Evolutionary conservation across 164 flowering plant genomes (phyloP).

Genomic region (Annona cherimola): DNA sequence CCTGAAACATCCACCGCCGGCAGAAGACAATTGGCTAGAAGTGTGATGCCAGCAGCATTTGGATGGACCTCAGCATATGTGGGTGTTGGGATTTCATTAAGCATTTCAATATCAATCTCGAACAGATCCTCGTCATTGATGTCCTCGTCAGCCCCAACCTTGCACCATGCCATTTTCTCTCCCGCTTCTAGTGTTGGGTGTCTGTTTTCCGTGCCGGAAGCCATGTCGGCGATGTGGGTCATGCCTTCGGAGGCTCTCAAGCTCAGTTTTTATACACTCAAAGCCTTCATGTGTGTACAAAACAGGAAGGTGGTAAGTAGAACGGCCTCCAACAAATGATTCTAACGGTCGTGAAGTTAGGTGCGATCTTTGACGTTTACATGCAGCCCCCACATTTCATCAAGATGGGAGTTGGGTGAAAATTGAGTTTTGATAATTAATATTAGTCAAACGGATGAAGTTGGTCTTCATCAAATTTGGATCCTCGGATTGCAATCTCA

Average conservation of each 20-base stretch:
- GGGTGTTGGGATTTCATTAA: background rate
- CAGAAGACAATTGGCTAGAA: constrained; percentile 4
- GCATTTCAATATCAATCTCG: background rate
- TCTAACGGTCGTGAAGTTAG: background rate
- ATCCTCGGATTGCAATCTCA: too few relatives aligned
- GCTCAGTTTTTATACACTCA: background rate
- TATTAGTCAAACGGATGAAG: too few relatives aligned
- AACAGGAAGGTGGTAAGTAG: constrained; percentile 2
- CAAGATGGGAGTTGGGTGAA: too few relatives aligned
- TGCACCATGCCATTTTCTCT: background rate
- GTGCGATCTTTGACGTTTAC: background rate
- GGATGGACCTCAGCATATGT: background rate
- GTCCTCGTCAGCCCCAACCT: background rate
- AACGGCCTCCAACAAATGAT: constrained; percentile 2
- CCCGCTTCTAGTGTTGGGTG: background rate
- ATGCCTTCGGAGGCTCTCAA: background rate
- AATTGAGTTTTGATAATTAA: too few relatives aligned
- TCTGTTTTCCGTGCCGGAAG: background rate
- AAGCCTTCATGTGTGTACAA: background rate
- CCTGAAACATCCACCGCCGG: background rate
- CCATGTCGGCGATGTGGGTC: background rate
- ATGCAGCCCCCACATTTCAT: too few relatives aligned
- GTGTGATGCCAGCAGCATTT: background rate
- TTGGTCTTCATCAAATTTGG: too few relatives aligned
- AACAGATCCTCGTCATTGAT: constrained; percentile 1